Evolutionary conservation across 1,139 yeast genomes (phyloP).

Genomic region (Pichia sp.): DNA sequence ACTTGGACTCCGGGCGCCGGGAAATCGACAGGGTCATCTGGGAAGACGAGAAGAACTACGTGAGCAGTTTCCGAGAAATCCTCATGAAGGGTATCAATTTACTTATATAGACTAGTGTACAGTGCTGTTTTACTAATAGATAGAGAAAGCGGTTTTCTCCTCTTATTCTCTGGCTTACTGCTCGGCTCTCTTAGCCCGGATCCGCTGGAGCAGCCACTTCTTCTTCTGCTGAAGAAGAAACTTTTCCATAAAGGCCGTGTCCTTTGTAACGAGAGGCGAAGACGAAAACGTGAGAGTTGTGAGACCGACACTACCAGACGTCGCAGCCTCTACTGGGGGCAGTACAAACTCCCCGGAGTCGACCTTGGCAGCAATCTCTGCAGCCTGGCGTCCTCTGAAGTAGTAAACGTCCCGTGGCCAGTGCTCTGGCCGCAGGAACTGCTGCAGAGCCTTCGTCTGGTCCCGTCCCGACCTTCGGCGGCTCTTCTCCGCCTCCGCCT

Average conservation of each 20-base stretch:
- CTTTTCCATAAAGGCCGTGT: constrained; percentile 5
- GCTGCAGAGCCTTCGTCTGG: background rate
- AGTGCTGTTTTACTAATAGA: background rate
- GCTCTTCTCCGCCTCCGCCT: constrained; percentile 33
- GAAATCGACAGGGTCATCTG: constrained; percentile 67
- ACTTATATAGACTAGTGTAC: constrained; percentile 19
- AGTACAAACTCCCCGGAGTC: background rate
- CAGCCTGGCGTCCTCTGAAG: background rate
- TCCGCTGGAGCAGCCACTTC: constrained; percentile 4
- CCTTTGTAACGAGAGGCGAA: background rate
- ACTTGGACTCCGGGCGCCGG: constrained; percentile 73
- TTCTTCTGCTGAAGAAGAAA: constrained; percentile 14
- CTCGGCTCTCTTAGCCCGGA: constrained; percentile 3
- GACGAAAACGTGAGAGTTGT: background rate
- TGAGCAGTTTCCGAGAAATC: constrained; percentile 31
- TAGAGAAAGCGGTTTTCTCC: too few species aligned
- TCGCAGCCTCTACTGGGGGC: background rate
- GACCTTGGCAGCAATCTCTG: background rate
- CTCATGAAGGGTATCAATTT: constrained; percentile 25
- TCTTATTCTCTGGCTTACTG: too few species aligned
- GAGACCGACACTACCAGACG: too few species aligned
- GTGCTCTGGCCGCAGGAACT: background rate
- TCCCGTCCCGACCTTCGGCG: background rate
- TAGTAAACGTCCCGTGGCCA: constrained; percentile 7
- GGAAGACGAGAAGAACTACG: constrained; percentile 54